Percentiles rank a stretch among this genome's conserved stretches.
These are phyloP conservation scores for Macadamia integrifolia DNA, from an alignment of 164 flowering plant genomes.

Conservation along the genomic window DNA sequence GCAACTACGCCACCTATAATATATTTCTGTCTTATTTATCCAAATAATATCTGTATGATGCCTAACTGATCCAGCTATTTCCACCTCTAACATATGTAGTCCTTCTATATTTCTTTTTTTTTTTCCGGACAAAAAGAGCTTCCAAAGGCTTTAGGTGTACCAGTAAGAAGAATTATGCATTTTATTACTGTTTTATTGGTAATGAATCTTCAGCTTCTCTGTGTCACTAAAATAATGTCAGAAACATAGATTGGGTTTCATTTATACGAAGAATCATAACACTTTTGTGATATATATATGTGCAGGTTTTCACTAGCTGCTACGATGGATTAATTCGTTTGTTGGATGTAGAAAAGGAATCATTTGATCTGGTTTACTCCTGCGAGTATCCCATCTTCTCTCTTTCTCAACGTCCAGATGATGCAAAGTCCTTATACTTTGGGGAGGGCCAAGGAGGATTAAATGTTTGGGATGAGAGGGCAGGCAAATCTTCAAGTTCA, in stretches of 20 bases:
- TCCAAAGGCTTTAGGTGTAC: too few species aligned
- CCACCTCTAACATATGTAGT: too few species aligned
- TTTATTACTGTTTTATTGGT: too few species aligned
- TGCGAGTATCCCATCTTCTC: constrained; percentile 51
- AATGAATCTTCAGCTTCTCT: too few species aligned
- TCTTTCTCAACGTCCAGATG: constrained; percentile 44
- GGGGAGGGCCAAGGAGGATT: constrained; percentile 62
- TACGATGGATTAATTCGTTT: constrained; percentile 70
- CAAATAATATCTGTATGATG: too few species aligned
- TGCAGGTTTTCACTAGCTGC: constrained; percentile 65
- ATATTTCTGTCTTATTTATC: too few species aligned
- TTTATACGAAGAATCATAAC: neutral
- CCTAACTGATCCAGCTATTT: too few species aligned
- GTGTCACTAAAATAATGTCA: too few species aligned
- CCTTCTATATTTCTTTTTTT: too few species aligned
- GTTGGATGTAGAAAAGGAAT: constrained; percentile 77
- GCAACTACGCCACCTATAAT: too few species aligned
- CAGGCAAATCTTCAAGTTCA: constrained; percentile 36
- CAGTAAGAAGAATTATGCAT: too few species aligned
- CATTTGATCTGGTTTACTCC: constrained; percentile 51
- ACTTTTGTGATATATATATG: constrained; percentile 9
- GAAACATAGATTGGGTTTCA: neutral
- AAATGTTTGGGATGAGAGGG: constrained; percentile 56
- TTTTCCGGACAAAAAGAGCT: too few species aligned
- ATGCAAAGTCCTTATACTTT: constrained; percentile 47